A percentile compares a stretch with the other conserved stretches of the same genome.
Evolutionary conservation across 169 alveolate genomes (phyloP).

Genomic region (Cardiosporidium cionae): DNA sequence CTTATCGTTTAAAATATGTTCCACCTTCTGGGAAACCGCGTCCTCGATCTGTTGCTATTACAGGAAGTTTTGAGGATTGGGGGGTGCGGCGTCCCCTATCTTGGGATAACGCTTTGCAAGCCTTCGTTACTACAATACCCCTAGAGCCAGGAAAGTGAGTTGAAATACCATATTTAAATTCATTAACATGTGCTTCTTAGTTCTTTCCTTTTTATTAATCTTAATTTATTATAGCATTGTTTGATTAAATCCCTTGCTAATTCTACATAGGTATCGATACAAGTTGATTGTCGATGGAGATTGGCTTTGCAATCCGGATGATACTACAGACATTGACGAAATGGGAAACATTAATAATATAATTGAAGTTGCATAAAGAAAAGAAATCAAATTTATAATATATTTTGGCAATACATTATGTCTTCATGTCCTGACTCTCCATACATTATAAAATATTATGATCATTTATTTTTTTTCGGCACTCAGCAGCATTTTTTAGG

Average conservation of each 20-base stretch:
- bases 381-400: no score
- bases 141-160: constrained; percentile 59
- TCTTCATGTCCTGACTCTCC: no score
- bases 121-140: constrained; percentile 60
- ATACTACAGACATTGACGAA: constrained; percentile 55
- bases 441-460: no score
- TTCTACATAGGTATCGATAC: constrained; percentile 17
- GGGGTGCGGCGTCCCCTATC: constrained; percentile 58
- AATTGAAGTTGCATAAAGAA: no score
- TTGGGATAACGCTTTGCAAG: constrained; percentile 52
- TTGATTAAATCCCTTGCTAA: no score
- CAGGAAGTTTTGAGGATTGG: constrained; percentile 75
- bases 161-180: neutral
- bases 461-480: no score
- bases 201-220: no score
- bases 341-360: constrained; percentile 70
- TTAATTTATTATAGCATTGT: no score
- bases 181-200: neutral
- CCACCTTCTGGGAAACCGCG: constrained; percentile 32
- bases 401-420: no score
- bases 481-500: no score
- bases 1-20: constrained; percentile 21
- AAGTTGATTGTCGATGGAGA: constrained; percentile 74
- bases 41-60: constrained; percentile 33
- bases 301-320: constrained; percentile 72